These are phyloP conservation scores for Dryadomyces sulphureus DNA, from an alignment of 2,329 filamentous ascomycete genomes.

Conservation along the genomic window DNA sequence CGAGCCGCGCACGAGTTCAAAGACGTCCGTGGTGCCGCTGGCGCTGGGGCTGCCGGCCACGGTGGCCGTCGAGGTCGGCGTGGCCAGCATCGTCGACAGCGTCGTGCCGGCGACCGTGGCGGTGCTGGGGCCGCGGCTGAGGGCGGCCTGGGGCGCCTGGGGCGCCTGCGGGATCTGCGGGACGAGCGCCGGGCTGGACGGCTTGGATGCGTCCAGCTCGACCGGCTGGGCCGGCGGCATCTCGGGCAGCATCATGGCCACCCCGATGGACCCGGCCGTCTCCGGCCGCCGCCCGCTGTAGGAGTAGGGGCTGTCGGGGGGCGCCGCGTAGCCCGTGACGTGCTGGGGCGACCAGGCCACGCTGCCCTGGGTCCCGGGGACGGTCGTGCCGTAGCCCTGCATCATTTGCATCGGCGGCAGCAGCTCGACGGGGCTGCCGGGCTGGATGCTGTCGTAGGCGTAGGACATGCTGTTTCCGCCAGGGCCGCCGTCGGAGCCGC, in stretches of 20 bases:
- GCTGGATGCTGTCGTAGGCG: background rate
- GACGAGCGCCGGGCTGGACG: too few species aligned
- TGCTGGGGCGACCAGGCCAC: background rate
- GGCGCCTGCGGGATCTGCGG: too few species aligned
- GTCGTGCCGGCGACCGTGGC: background rate
- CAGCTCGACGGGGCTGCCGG: background rate
- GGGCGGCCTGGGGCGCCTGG: too few species aligned
- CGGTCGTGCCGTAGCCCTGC: background rate
- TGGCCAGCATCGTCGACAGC: too few species aligned
- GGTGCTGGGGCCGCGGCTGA: background rate
- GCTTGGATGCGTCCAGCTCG: background rate
- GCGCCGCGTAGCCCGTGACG: background rate
- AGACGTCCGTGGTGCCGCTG: slow-evolving; percentile 1
- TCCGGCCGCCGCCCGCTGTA: background rate
- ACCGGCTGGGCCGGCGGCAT: background rate
- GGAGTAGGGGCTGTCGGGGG: background rate
- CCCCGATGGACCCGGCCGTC: background rate
- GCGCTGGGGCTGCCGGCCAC: slow-evolving; percentile 3
- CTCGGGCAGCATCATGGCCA: too few species aligned
- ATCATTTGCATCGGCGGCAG: background rate
- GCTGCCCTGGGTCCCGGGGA: too few species aligned
- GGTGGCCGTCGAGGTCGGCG: background rate
- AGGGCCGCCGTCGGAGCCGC: too few species aligned
- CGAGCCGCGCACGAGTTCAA: background rate
- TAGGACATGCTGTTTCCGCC: background rate